Base-by-base conservation (phyloP, 768 basidiomycete species). In the Hydnomerulius pinastri region DNA sequence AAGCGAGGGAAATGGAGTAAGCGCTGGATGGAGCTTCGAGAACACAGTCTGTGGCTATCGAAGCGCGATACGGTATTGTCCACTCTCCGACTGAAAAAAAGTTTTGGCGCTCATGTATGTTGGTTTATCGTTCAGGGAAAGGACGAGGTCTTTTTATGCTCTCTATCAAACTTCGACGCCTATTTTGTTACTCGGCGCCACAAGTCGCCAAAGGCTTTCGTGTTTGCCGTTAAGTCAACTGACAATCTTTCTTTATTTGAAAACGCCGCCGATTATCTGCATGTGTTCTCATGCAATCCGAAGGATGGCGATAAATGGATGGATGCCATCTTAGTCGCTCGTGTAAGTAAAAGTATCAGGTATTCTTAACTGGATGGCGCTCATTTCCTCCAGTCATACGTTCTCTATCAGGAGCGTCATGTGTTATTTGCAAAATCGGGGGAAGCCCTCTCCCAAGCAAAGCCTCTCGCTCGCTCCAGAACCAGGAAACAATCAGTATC, bases 1-100 rank as follows among this genome's bases (percentile, higher is more conserved):
- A 98, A 96, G 71, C 82, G 87, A 51, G 93, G 93, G 29, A 97
- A 97, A 69, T 99, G 96, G 97, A 86, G 76, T 48, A 98, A 98
- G 70, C 81, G 92, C 28, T 95, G 86, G 83, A 75, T 99, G 63
- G 83, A 86, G 60, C 79, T 97, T 21, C 79, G 90, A 41, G 92
- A 95, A 61, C 91, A 95, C 56, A 81, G 82, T 52, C 63, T 98
- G 46, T 96, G 86, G 79, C 65, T 96, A 30, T 87, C 91, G 25
- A 98, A 98, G 71, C 86, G 90, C 15, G 92, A 97, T 47, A 87
- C 82, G 64, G 93, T 94, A 57, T 55, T 80, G 72, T 29, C 23
- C 48, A 4, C 32, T 42, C 13, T 24, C 41, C 52, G 42, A 17
- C 24, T 50, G 20, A 11, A 23, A 38, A 15, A 30, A 28, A 21